Percentiles rank a stretch among this genome's conserved stretches.
These are phyloP conservation scores for Trypanosoma cruzi DNA, from an alignment of 208 protist genomes.

Conservation along the genomic window DNA sequence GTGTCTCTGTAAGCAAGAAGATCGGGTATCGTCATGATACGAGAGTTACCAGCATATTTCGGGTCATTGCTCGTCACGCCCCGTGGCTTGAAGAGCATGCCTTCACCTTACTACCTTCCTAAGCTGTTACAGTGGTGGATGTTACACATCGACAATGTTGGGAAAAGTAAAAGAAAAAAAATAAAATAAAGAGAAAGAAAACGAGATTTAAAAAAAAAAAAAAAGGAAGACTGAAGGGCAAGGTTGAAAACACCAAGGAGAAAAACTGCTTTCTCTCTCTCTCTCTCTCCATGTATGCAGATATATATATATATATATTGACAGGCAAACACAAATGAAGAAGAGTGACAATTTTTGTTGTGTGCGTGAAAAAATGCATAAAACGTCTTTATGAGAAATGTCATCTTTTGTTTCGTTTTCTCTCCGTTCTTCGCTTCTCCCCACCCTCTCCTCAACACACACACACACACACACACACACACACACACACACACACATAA, in stretches of 20 bases:
- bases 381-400: neutral
- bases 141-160: neutral
- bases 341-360: conserved; percentile 11
- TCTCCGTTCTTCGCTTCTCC: neutral
- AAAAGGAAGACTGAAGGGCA: too few species aligned
- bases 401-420: conserved; percentile 18
- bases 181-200: neutral
- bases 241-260: too few species aligned
- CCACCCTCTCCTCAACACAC: too few species aligned
- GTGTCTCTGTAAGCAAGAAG: conserved; percentile 89
- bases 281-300: neutral
- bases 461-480: neutral
- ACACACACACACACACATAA: neutral
- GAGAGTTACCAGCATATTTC: conserved; percentile 74
- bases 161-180: neutral
- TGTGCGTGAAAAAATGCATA: neutral
- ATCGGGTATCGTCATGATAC: conserved; percentile 72
- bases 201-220: too few species aligned
- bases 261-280: too few species aligned
- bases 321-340: conserved; percentile 41
- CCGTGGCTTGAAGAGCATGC: conserved; percentile 79
- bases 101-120: conserved; percentile 5
- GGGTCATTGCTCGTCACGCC: conserved; percentile 40
- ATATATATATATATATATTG: neutral
- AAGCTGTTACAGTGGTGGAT: neutral